A percentile compares a stretch with the other conserved stretches of the same genome.
These are phyloP conservation scores for Effrenium voratum DNA, from an alignment of 73 alveolate species.

Conservation along the genomic window DNA sequence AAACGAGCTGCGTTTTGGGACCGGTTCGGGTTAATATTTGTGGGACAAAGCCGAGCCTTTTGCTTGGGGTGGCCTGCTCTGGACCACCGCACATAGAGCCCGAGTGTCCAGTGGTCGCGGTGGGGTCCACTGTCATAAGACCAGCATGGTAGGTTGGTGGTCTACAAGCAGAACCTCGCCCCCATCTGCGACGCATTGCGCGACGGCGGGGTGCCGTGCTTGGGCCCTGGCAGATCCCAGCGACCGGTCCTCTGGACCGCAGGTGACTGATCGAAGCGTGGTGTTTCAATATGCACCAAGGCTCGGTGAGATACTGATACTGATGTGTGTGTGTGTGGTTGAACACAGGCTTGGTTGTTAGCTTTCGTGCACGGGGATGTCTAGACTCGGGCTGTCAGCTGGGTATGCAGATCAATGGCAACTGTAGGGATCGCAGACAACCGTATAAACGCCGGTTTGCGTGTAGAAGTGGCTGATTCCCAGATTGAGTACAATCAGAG, in stretches of 20 bases:
- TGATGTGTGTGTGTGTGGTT: neutral
- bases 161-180: slow-evolving; percentile 78
- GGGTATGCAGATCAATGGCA: neutral
- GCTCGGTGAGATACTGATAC: neutral
- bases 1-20: no score
- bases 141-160: slow-evolving; percentile 82
- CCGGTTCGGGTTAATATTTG: no score
- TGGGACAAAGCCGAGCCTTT: no score
- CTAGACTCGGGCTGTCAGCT: neutral
- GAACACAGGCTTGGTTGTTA: neutral
- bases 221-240: neutral
- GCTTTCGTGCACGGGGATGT: neutral
- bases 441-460: no score
- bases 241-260: neutral
- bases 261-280: neutral
- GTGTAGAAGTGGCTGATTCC: no score
- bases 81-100: neutral
- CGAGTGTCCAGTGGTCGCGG: neutral
- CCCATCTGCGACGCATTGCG: slow-evolving; percentile 62
- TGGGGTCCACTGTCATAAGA: no score
- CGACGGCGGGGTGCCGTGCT: slow-evolving; percentile 50
- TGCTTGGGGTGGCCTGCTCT: no score
- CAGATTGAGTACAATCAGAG: no score
- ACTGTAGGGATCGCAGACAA: no score
- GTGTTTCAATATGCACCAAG: neutral